These are phyloP conservation scores for Tarenaya hassleriana DNA, from an alignment of 345 rosid species.

Conservation along the genomic window DNA sequence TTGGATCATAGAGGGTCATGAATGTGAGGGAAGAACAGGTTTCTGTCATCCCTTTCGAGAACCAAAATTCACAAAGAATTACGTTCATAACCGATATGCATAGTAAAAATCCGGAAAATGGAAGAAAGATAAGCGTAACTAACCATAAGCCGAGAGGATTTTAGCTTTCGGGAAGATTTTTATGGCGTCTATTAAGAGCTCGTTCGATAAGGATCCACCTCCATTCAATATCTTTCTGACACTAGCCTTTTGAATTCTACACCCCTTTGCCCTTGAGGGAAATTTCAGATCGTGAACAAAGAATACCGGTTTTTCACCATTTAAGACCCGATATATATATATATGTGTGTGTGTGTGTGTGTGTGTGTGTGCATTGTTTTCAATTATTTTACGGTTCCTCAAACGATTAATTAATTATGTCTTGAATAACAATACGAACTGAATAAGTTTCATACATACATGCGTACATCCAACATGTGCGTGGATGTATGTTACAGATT, in stretches of 20 bases:
- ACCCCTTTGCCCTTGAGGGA: constrained; percentile 35
- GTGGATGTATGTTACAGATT: too few relatives aligned
- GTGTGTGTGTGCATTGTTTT: too few relatives aligned
- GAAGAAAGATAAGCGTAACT: constrained; percentile 17
- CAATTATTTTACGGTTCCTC: too few relatives aligned
- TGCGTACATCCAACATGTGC: too few relatives aligned
- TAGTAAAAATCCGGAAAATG: background rate
- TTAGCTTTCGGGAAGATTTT: constrained; percentile 55
- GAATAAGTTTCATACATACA: too few relatives aligned
- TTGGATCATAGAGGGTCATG: constrained; percentile 50
- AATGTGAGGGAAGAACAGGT: constrained; percentile 75
- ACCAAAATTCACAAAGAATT: constrained; percentile 6
- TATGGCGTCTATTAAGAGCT: constrained; percentile 41
- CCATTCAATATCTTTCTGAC: constrained; percentile 73
- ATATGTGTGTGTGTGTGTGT: too few relatives aligned
- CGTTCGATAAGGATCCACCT: constrained; percentile 63
- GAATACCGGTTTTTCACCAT: background rate
- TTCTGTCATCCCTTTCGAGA: constrained; percentile 77
- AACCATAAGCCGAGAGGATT: constrained; percentile 75
- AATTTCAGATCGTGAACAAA: background rate
- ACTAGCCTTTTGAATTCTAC: constrained; percentile 33
- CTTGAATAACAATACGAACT: too few relatives aligned
- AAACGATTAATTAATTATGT: too few relatives aligned
- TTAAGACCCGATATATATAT: background rate
- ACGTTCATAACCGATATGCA: background rate